These are phyloP conservation scores for Tetraselmis striata DNA, from an alignment of 139 green algal species.

Conservation along the genomic window DNA sequence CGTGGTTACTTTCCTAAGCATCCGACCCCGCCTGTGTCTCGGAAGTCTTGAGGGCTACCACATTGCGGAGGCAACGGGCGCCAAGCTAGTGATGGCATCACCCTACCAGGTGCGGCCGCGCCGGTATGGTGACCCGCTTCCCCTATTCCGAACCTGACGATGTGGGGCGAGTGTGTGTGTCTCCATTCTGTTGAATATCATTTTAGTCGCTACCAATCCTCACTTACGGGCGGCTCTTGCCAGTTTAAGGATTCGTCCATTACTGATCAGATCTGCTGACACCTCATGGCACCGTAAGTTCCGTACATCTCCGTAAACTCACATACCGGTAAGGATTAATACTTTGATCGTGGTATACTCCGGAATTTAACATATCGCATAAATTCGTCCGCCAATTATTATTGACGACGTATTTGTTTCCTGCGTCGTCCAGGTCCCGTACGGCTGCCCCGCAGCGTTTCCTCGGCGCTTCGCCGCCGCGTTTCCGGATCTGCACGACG, in stretches of 20 bases:
- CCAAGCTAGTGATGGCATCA: neutral
- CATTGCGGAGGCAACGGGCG: neutral
- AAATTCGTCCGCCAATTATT: too few species aligned
- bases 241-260: neutral
- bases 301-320: neutral
- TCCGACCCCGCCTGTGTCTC: neutral
- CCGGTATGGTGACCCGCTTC: too few species aligned
- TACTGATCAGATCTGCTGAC: neutral
- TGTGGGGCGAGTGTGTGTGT: too few species aligned
- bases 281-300: neutral
- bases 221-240: neutral
- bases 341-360: too few species aligned
- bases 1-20: neutral
- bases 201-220: neutral
- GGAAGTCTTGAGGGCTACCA: neutral
- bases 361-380: too few species aligned
- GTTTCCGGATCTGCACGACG: constrained; percentile 23
- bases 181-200: too few species aligned
- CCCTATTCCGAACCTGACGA: too few species aligned
- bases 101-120: neutral
- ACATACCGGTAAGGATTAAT: too few species aligned
- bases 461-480: constrained; percentile 17
- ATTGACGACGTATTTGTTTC: too few species aligned
- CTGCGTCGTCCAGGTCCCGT: constrained; percentile 53
- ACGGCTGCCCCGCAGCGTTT: constrained; percentile 34